A percentile compares a stretch with the other conserved stretches of the same genome.
These are phyloP conservation scores for Malus hybrid DNA, from an alignment of 331 rosid genomes.

Conservation along the genomic window DNA sequence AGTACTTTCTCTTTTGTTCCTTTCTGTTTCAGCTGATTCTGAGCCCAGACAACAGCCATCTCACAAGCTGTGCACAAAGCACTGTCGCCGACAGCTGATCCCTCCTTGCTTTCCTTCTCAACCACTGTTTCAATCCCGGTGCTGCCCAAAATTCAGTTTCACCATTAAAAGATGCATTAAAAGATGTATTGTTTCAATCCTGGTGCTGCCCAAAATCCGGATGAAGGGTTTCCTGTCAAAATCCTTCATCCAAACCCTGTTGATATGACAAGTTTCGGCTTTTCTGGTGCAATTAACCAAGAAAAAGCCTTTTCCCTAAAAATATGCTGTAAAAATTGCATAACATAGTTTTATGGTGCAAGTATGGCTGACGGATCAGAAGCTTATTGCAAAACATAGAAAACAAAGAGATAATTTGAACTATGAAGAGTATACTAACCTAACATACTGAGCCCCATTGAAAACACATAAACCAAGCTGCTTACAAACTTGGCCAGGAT, in stretches of 20 bases:
- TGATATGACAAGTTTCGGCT: background rate
- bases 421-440: slow-evolving; percentile 29
- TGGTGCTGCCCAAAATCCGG: background rate
- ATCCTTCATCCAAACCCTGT: background rate
- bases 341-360: too few species aligned
- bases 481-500: slow-evolving; percentile 45
- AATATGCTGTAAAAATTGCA: too few species aligned
- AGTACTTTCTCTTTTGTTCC: slow-evolving; percentile 55
- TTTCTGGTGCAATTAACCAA: background rate
- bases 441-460: slow-evolving; percentile 25
- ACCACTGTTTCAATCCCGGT: slow-evolving; percentile 60
- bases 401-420: background rate
- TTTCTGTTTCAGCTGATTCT: slow-evolving; percentile 56
- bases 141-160: slow-evolving; percentile 25
- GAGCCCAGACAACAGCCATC: slow-evolving; percentile 73
- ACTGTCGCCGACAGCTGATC: slow-evolving; percentile 23
- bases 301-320: background rate
- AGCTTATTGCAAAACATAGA: background rate
- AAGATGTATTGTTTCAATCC: background rate
- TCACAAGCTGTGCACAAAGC: slow-evolving; percentile 62
- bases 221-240: background rate
- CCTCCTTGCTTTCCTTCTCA: slow-evolving; percentile 31
- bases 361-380: too few species aligned
- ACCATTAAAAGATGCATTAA: background rate
- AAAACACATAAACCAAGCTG: slow-evolving; percentile 54